Conservation (phyloP, 1,284 basidiomycete genomes). For the Trichosporon sp. region DNA sequence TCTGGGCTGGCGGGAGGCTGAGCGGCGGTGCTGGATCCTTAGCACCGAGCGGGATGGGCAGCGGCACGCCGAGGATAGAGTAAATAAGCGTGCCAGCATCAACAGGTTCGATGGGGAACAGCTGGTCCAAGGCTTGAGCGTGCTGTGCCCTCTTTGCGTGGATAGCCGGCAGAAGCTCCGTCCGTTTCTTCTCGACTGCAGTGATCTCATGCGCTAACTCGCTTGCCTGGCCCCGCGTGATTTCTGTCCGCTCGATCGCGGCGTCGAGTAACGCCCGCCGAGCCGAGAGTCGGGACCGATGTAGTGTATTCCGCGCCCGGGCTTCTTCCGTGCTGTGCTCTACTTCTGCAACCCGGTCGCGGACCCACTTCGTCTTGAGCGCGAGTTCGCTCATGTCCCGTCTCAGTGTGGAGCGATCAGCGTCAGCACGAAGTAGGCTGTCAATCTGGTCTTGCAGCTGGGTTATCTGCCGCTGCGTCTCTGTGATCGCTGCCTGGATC, state of each 20-base stretch:
- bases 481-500: slow-evolving; percentile 62
- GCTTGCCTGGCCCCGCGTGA: slow-evolving; percentile 15
- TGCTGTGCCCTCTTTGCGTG: slow-evolving; percentile 60
- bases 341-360: slow-evolving; percentile 25
- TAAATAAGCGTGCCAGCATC: slow-evolving; percentile 76
- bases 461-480: slow-evolving; percentile 59
- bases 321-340: slow-evolving; percentile 26
- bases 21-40: slow-evolving; percentile 83
- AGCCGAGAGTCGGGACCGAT: slow-evolving; percentile 18
- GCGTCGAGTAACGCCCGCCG: slow-evolving; percentile 26
- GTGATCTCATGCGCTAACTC: slow-evolving; percentile 25
- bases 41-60: slow-evolving; percentile 70
- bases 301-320: slow-evolving; percentile 27
- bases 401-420: slow-evolving; percentile 53
- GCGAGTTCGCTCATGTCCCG: slow-evolving; percentile 44
- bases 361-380: slow-evolving; percentile 27
- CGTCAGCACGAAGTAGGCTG: slow-evolving; percentile 52
- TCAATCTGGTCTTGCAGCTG: slow-evolving; percentile 58
- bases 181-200: slow-evolving; percentile 38
- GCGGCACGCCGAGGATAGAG: slow-evolving; percentile 70
- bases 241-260: slow-evolving; percentile 27
- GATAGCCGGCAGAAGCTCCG: slow-evolving; percentile 53
- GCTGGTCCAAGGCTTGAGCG: slow-evolving; percentile 65
- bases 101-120: slow-evolving; percentile 82
- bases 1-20: slow-evolving; percentile 57